Conservation (phyloP, 1,284 basidiomycete genomes). For the Leccinum subrobustum region DNA sequence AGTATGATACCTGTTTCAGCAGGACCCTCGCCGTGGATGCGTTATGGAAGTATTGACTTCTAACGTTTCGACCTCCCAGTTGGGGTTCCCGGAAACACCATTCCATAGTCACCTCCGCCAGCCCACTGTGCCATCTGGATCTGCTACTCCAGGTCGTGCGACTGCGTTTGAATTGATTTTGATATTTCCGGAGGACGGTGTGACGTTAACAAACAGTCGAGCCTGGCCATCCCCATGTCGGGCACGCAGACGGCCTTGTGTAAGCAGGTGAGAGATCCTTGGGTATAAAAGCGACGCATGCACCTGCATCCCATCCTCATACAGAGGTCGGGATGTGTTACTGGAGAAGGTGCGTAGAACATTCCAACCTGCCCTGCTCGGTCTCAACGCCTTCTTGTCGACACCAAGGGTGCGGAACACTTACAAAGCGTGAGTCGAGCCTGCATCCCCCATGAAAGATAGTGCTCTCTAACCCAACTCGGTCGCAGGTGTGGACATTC, state of each 20-base stretch:
- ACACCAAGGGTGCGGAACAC: conserved; percentile 48
- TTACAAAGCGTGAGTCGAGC: conserved; percentile 42
- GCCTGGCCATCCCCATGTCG: conserved; percentile 31
- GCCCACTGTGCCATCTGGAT: conserved; percentile 18
- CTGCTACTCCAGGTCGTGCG: conserved; percentile 31
- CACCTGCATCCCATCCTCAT: conserved; percentile 11
- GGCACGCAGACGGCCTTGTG: conserved; percentile 26
- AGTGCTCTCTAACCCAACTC: conserved; percentile 7
- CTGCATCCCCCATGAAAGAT: not conserved
- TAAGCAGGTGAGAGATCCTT: conserved; percentile 30
- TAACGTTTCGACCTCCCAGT: conserved; percentile 31
- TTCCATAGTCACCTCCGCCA: conserved; percentile 9
- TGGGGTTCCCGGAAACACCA: conserved; percentile 27
- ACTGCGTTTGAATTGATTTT: conserved; percentile 30
- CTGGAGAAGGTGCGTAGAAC: conserved; percentile 37
- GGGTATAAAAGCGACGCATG: conserved; percentile 30
- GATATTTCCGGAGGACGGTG: conserved; percentile 24
- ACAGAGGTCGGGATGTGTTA: conserved; percentile 40
- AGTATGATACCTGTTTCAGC: conserved; percentile 36
- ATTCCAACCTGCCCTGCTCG: not conserved
- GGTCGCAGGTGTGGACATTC: conserved; percentile 57
- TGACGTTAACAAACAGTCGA: conserved; percentile 32
- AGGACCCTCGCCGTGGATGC: conserved; percentile 31
- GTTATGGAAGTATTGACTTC: conserved; percentile 30
- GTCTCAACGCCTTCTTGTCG: conserved; percentile 6